These are phyloP conservation scores for Cadophora sp. DNA, from an alignment of 2,329 filamentous ascomycete genomes.

Conservation along the genomic window DNA sequence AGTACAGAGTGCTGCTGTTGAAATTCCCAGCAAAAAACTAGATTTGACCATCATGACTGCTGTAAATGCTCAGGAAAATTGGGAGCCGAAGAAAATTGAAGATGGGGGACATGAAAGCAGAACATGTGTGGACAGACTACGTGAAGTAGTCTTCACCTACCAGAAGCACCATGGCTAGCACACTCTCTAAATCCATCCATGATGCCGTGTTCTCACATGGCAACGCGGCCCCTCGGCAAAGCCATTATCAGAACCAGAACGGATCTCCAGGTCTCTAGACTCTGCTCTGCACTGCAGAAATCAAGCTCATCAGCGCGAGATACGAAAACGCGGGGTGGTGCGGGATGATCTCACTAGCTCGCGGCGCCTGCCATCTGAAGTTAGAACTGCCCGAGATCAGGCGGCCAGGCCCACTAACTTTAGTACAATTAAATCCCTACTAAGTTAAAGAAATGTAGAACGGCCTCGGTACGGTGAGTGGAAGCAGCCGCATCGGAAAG, in stretches of 20 bases:
- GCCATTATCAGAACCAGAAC: not conserved
- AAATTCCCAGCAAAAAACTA: not conserved
- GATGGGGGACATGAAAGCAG: not conserved
- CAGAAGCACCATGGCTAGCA: not conserved
- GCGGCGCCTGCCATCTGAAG: conserved; percentile 12
- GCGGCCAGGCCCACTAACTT: not conserved
- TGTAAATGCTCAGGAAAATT: not conserved
- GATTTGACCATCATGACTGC: not conserved
- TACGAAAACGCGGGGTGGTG: conserved; percentile 12
- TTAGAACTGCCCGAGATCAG: conserved; percentile 2
- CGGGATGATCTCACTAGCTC: conserved; percentile 8
- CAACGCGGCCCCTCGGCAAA: not conserved
- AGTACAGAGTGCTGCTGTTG: not conserved
- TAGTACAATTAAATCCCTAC: not conserved
- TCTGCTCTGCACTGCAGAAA: not conserved
- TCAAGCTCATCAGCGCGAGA: not conserved
- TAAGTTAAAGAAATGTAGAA: not conserved
- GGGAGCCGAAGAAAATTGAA: not conserved
- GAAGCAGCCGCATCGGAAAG: not conserved
- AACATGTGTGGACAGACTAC: not conserved
- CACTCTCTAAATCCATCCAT: not conserved
- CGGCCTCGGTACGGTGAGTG: not conserved
- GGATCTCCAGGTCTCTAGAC: too few relatives aligned
- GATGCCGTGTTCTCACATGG: not conserved
- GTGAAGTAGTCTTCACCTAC: not conserved